Percentiles rank a stretch among this genome's conserved stretches.
These are phyloP conservation scores for Epichloe uncinata DNA, from an alignment of 2,329 filamentous ascomycete genomes.

Conservation along the genomic window DNA sequence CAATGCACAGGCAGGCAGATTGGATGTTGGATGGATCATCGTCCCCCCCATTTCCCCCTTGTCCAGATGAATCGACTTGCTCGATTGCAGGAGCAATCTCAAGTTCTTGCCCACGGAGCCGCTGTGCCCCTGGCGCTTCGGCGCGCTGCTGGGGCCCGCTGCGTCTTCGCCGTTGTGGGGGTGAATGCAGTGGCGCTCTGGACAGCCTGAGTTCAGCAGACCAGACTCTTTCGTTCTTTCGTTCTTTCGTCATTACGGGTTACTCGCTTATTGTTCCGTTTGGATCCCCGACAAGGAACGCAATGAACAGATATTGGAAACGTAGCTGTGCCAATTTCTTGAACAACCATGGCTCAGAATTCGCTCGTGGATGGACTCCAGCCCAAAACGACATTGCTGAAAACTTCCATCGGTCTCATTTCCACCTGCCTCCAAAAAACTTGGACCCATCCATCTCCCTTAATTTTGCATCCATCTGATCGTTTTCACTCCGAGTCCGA, in stretches of 20 bases:
- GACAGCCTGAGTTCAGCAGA: not conserved
- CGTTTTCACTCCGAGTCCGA: not conserved
- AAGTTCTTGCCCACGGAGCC: not conserved
- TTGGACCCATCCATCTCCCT: not conserved
- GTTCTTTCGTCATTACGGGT: too few species aligned
- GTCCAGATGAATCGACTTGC: not conserved
- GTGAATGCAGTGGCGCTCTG: not conserved
- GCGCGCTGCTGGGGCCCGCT: not conserved
- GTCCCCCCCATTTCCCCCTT: not conserved
- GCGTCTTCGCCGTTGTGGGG: not conserved
- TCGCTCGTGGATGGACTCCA: too few species aligned
- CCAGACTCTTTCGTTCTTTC: too few species aligned
- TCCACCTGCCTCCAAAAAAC: not conserved
- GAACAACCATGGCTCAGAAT: too few species aligned
- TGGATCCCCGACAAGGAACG: not conserved
- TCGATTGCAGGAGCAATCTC: not conserved
- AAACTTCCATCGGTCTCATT: not conserved
- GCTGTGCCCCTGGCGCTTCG: conserved; percentile 1
- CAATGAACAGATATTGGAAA: not conserved
- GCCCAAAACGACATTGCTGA: too few species aligned
- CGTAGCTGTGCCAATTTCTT: too few species aligned
- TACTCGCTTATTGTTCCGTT: not conserved
- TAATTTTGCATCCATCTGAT: not conserved
- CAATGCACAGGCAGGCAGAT: not conserved
- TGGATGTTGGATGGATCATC: not conserved